Evolutionary conservation across 208 protist genomes (phyloP), one percentile per base, ranked within the genome.

Genomic region (Crithidia acanthocephali): DNA sequence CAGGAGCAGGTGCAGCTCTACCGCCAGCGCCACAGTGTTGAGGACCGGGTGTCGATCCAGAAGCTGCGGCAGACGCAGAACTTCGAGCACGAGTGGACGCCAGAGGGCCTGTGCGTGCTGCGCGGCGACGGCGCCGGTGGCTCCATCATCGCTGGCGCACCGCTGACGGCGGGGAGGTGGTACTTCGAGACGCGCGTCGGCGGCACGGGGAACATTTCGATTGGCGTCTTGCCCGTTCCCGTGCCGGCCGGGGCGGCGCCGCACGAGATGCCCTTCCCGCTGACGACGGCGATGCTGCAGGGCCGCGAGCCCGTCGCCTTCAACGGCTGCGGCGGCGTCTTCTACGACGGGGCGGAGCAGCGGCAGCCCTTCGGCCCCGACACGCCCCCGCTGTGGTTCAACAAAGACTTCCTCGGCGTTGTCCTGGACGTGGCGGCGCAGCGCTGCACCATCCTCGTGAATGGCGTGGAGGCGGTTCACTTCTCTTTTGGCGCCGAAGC

Each of bases 131-230:
- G 64, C 48, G 58, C 68, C 3, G 62, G 68, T 18, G 76, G 64
- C 18, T 81, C 90, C 3, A 61, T 95, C 30, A 76, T 94, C 25
- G 82, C 85, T 6, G 80, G 77, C 25, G 71, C 84, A 32, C 76
- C 85, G n/a, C 80, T 98, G 35, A 80, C 76, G 30, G 53, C 45
- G 2, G 94, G 92, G 30, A 59, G 63, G 58, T 98, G 94, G 92
- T 98, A 98, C 70, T 98, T 88, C 83, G 94, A 98, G 80, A 64
- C 94, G 62, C 79, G 84, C 20, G 84, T 95, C 33, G 81, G 79
- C 33, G 83, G 79, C 2, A 68, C 66, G 0, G 90, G 90, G 33
- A 81, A 91, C 67, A 56, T 94, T 1, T 89, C 74, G 50, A 72
- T 98, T 51, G 94, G 94, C 42, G 91, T 96, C 0, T 33, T 94